Conservation (phyloP, 306 rosid genomes). For the Cicer bijugum region DNA sequence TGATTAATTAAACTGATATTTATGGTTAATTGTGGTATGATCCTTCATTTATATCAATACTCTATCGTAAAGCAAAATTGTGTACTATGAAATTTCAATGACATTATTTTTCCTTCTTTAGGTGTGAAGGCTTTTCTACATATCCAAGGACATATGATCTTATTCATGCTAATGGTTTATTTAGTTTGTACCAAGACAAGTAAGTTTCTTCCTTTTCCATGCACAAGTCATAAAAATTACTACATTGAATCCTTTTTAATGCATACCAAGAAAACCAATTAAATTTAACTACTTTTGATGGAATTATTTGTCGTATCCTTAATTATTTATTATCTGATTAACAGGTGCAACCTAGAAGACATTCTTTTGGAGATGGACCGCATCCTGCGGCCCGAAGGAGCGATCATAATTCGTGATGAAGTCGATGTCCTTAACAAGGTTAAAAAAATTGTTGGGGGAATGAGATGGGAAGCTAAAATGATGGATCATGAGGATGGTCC, state of each 20-base stretch:
- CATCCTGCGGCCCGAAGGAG: conserved; percentile 85
- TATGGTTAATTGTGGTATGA: background rate
- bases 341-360: conserved; percentile 84
- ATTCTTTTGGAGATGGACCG: conserved; percentile 96
- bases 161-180: conserved; percentile 80
- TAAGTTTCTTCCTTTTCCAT: conserved; percentile 56
- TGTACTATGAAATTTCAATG: conserved; percentile 21
- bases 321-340: conserved; percentile 19
- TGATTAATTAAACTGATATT: background rate
- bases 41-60: too few species aligned
- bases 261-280: too few species aligned
- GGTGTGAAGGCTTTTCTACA: conserved; percentile 99
- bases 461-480: conserved; percentile 89
- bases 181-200: conserved; percentile 75
- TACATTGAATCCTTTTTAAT: too few species aligned
- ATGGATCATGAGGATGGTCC: conserved; percentile 96
- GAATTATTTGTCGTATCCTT: too few species aligned
- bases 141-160: conserved; percentile 97
- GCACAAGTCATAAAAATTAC: background rate
- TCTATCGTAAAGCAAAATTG: too few species aligned
- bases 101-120: conserved; percentile 50
- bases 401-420: conserved; percentile 74
- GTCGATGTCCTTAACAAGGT: conserved; percentile 82
- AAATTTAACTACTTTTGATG: too few species aligned
- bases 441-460: conserved; percentile 72